Conservation (phyloP, 371 early-diverging fungal genomes). For the Mortierella sp. region DNA sequence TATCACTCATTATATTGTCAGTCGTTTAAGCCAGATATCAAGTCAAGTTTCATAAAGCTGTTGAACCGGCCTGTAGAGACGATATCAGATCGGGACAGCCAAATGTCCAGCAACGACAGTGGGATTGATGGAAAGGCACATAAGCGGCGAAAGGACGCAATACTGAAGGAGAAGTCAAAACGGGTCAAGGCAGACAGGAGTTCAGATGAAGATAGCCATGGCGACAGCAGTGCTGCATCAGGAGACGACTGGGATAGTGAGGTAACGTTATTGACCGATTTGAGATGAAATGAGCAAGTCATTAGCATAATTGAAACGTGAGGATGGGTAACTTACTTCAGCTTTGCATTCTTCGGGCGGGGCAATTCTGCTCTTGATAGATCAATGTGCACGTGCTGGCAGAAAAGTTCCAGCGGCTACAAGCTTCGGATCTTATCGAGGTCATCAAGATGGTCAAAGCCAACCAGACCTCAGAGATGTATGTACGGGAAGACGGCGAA, state of each 20-base stretch:
- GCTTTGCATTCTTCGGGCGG: background rate
- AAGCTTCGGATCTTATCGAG: conserved; percentile 54
- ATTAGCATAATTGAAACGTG: background rate
- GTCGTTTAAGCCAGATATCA: conserved; percentile 49
- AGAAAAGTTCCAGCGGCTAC: conserved; percentile 56
- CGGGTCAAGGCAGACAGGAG: conserved; percentile 40
- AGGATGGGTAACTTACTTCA: background rate
- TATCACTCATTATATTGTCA: background rate
- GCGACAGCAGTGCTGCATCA: conserved; percentile 45
- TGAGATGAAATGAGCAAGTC: background rate
- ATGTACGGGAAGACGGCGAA: conserved; percentile 60
- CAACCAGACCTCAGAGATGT: conserved; percentile 57
- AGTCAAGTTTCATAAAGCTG: conserved; percentile 44
- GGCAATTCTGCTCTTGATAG: conserved; percentile 19
- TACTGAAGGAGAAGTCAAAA: conserved; percentile 44
- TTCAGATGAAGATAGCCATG: conserved; percentile 49
- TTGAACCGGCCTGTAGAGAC: conserved; percentile 19
- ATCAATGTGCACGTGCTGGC: conserved; percentile 51
- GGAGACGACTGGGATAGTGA: conserved; percentile 47
- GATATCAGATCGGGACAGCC: conserved; percentile 30
- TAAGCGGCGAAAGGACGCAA: conserved; percentile 45
- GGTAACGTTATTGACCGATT: conserved; percentile 1
- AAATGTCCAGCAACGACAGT: conserved; percentile 43
- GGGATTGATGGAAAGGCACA: conserved; percentile 31
- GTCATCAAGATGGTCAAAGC: conserved; percentile 58